phyloP scores from a whole-genome alignment of 163 green algal genomes.

The Picocystis sp. region DNA sequence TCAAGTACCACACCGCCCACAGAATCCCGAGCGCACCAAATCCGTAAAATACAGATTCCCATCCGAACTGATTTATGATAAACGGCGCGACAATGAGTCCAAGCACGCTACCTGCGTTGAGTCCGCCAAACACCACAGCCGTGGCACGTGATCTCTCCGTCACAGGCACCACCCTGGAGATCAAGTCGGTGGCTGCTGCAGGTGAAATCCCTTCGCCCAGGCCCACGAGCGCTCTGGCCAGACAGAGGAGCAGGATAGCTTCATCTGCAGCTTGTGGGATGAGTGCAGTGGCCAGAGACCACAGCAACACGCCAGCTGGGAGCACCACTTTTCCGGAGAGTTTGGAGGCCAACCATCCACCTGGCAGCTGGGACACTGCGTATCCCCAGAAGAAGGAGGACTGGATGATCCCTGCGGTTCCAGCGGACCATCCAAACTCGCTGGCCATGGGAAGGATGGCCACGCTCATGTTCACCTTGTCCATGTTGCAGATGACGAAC shows the following conservation, averaged over 20 bases:
- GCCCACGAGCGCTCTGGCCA: constrained; percentile 50
- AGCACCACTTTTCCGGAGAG: constrained; percentile 19
- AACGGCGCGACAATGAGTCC: constrained; percentile 66
- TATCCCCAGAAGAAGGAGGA: constrained; percentile 12
- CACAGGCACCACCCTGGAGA: constrained; percentile 60
- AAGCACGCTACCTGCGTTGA: constrained; percentile 82
- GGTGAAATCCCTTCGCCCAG: constrained; percentile 87
- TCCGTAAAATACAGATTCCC: constrained; percentile 68
- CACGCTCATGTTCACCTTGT: constrained; percentile 50
- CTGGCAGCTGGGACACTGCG: constrained; percentile 20
- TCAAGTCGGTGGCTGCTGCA: constrained; percentile 74
- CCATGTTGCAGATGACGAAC: constrained; percentile 77
- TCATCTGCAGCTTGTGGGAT: constrained; percentile 14
- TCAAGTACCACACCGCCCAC: constrained; percentile 55
- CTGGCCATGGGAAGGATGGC: constrained; percentile 64
- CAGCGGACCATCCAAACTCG: constrained; percentile 48
- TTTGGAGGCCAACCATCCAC: constrained; percentile 22
- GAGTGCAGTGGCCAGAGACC: constrained; percentile 20
- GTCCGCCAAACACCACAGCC: constrained; percentile 71
- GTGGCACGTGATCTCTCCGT: constrained; percentile 56
- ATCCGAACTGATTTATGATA: constrained; percentile 67
- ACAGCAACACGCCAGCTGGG: constrained; percentile 19
- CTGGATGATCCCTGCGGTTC: constrained; percentile 32
- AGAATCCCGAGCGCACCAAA: constrained; percentile 63
- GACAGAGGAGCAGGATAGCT: constrained; percentile 11